Evolutionary conservation across 2,329 filamentous ascomycete species (phyloP), one percentile per base, ranked within the genome.

Genomic region (Aspergillus udagawae): DNA sequence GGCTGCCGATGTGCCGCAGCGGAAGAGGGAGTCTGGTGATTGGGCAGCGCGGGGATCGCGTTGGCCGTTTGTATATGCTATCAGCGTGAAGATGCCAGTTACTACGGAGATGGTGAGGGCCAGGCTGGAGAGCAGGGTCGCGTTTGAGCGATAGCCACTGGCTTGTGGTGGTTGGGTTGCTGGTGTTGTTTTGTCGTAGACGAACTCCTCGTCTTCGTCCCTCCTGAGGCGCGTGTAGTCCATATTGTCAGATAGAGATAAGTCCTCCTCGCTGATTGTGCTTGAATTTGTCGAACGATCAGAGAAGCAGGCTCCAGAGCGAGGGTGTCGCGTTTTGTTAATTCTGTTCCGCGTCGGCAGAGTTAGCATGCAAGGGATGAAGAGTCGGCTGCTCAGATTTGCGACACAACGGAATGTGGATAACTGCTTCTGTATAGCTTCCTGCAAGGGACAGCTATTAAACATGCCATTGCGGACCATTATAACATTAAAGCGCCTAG

Each of bases 1-100:
- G 4, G 52, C 49, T 0, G 65, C 35, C 21, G 54, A 29, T 14
- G 35, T 51, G 28, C 63, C 54, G 14, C 53, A 55, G 35, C 62
- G 42, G 21, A 45, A 45, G 42, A 45, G 42, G 20, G 20, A 9
- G 5, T 20, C n/a, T 23, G 20, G 21, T 9, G 42, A 21, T 21
- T 10, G 21, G 8, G 42, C n/a, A 4, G 1, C 1, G n/a, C 2
- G 42, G 3, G 3, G 23, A 9, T 21, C 3, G 42, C 7, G n/a
- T 45, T 8, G 4, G 1, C n/a, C 9, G 8, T 12, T 23, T 20
- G 10, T 21, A 9, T 45, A 45, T 3, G n/a, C 20, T 9, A 21
- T 20, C 21, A 45, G 14, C 2, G 42, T 45, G 42, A 45, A 45
- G 10, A 23, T 12, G 8, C n/a, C 42, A 1, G 42, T 23, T 12